Evolutionary conservation across 1,139 yeast species (phyloP), one percentile per base, ranked within the genome.

Genomic region (Groenewaldozyma auringiensis): DNA sequence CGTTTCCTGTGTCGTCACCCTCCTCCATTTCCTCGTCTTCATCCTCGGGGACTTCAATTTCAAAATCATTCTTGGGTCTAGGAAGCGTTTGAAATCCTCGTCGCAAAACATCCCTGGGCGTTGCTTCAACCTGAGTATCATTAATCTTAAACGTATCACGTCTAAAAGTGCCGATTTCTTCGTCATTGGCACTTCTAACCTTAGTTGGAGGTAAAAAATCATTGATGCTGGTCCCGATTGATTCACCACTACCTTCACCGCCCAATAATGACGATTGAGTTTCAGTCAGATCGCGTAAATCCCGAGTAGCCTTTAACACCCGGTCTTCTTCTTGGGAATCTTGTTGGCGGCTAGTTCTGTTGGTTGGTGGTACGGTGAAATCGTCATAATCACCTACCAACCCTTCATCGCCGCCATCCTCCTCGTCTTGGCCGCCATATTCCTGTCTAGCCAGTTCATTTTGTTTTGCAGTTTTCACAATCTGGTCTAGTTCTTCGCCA

Each of bases 61-160:
- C 83, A 55, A 75, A 78, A 48, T 79, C 81, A 53, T 80, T 78
- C 51, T 69, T 67, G 0, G 86, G 83, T 41, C 66, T 64, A 0
- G 86, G 83, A 9, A 80, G 60, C 1, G 56, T 50, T 2, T 65
- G 62, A 39, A 79, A 68, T 16, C 67, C 65, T 4, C 53, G 47
- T 21, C 60, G 54, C 14, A 66, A 38, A 4, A 43, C 46, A 3
- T 45, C 50, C 6, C 56, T 46, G 1, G 60, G 58, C 1, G 53
- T 50, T 1, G 58, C 52, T n/a, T 41, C 56, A 17, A 48, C 41
- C 11, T 8, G 8, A 9, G 9, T 17, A 8, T 9, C 16, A 32
- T 32, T 32, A 9, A 32, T 9, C 6, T 14, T 8, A 9, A 32
- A 32, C 16, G 8, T 32, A 16, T 32, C 36, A 6, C 22, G 11